Base-by-base conservation (phyloP, 108 stramenopile genomes). In the Conticribra guillardii region DNA sequence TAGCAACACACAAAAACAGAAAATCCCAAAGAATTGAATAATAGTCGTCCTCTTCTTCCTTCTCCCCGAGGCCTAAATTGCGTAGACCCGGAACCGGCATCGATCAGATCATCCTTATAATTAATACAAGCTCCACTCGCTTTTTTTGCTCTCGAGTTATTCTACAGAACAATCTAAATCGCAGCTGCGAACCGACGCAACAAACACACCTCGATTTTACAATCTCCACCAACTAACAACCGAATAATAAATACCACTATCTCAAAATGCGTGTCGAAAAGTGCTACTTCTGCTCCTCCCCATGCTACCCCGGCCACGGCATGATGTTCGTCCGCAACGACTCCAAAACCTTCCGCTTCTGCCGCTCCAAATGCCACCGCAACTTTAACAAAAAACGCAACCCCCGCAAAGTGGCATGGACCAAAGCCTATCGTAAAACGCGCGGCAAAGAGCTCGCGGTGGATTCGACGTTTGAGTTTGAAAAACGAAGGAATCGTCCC, bases 381-480 rank as follows among this genome's bases (percentile, higher is more conserved):
- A 96, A 97, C 72, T 99, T 99, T 76, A 96, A 96, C 66, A 95
- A 96, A 82, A 99, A 99, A 79, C 88, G 98, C 67, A 99, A 99
- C 73, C 99, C 99, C 7, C 89, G 99, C 34, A 99, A 99, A 85
- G 93, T 97, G 16, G 94, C 94, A 54, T 99, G 99, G 99, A 99
- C 99, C 31, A 99, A 99, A 85, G 97, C 98, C 56, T 99, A 89
- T 76, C 92, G 98, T 45, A 97, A 96, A 68, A 97, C 98, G 2
- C 83, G 90, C 22, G 96, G 96, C 21, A 96, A 97, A 76, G 96
- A 97, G 85, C 91, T 97, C 88, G 91, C 94, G 16, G 96, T 97
- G 44, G 96, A 96, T 79, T 83, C 93, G 16, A 98, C 99, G 21
- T 99, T 99, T 85, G 99, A 99, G 71, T 98, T 99, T 73, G 99